Base-by-base conservation (phyloP, 371 early-diverging fungal species). In the Phascolomyces articulosus region DNA sequence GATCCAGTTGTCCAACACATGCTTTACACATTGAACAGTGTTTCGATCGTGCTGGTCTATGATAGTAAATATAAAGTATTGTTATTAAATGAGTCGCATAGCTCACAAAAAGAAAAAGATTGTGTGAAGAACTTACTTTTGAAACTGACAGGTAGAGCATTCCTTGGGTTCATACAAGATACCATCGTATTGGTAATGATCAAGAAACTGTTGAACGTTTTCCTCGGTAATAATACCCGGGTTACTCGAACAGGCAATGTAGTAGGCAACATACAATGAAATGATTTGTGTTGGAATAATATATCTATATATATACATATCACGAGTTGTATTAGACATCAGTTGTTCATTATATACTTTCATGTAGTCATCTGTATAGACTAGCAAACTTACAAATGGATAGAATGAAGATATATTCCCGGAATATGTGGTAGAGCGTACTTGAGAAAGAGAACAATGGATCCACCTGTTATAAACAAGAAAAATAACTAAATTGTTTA, bases 31-130 rank as follows among this genome's bases (percentile, higher is more conserved):
- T 70, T 7, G 90, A 85, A 65, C 92, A 93, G 64, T 91, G 92
- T 57, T 93, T 92, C 15, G 91, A 92, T 29, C 91, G 79, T 40
- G 91, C 91, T 21, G 91, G 91, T 67, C 85, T 86, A 67, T n/a
- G 15, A 53, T 53, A 59, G 11, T 10, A 47, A 47, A 20, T 4
- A 8, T 21, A n/a, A 28, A n/a, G n/a, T n/a, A n/a, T n/a, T n/a
- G n/a, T 34, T 34, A 34, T 2, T 34, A 34, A 34, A 34, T n/a
- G n/a, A n/a, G n/a, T n/a, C n/a, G 27, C 18, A 20, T 31, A 28
- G 16, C n/a, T 44, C 44, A 38, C 13, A 38, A 38, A 13, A 38
- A 38, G 38, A 13, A 38, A 9, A 13, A 9, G 13, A 6, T 38
- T 13, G 3, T 4, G 3, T n/a, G 8, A 0, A 20, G 6, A 13